Evolutionary conservation across 345 rosid species (phyloP), one percentile per base, ranked within the genome.

Genomic region (Excoecaria cochinchinensis): DNA sequence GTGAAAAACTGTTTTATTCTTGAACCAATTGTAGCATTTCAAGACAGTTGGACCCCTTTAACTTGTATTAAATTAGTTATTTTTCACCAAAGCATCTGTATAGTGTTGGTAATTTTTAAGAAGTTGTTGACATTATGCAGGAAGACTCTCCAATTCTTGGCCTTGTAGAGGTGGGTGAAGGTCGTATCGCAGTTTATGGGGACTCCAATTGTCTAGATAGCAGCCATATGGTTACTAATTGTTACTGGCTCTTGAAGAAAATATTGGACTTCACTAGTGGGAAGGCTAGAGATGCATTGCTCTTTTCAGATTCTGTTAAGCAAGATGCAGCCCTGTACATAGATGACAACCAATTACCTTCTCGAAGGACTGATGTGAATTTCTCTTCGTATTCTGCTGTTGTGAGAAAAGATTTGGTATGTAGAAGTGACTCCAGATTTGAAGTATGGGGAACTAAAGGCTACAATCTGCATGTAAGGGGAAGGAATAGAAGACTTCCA

Each of bases 381-480:
- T 91, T 91, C 87, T 91, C 96, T 6, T 53, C 75, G 2, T 91
- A 91, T 84, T 95, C 99, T 77, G 85, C 90, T 62, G 97, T 95
- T 40, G 77, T 86, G 77, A 91, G 89, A 60, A 91, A 89, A 85
- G 93, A 95, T 73, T 81, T 90, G 82, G 79, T 91, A 71, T 92
- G 99, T 81, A 61, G 81, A 74, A 78, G 86, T 53, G 98, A 95
- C 83, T 90, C 98, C 38, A 89, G 98, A 87, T 92, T 86, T 65
- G 99, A 95, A 86, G 91, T 95, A 22, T 92, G 97, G 98, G 97
- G 92, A 47, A 92, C 96, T 8, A 95, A 91, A 76, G 99, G 99
- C 53, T 90, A 90, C 82, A 84, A 83, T 78, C 76, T 88, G 80
- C 90, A 92, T 15, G 84, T 88, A 50, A 84, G 88, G 81, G 92